Conservation (phyloP, 805 yeast species). For the Pichia ethanolica region DNA sequence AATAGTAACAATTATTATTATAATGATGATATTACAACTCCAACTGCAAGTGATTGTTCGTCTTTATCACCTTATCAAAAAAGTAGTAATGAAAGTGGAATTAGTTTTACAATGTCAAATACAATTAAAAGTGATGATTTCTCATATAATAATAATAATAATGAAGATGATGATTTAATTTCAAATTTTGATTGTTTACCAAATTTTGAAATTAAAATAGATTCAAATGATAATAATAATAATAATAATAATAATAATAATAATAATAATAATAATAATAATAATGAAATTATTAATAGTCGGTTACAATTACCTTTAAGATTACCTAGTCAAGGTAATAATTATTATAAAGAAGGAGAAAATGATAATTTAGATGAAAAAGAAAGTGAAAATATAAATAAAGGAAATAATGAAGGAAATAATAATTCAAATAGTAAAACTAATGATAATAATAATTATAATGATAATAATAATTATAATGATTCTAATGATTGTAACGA, state of each 20-base stretch:
- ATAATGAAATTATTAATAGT: neutral
- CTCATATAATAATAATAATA: neutral
- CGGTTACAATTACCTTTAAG: neutral
- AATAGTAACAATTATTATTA: neutral
- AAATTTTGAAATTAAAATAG: too few species aligned
- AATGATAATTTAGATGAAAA: too few species aligned
- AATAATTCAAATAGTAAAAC: too few species aligned
- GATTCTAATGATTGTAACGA: too few species aligned
- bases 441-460: too few species aligned
- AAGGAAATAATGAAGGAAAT: too few species aligned
- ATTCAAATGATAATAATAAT: too few species aligned
- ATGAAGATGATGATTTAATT: neutral
- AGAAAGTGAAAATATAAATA: too few species aligned
- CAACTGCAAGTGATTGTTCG: neutral
- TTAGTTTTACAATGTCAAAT: neutral
- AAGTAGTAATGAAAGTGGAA: neutral
- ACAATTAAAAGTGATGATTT: neutral
- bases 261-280: neutral
- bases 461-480: too few species aligned
- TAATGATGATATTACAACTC: neutral
- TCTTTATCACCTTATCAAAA: slow-evolving; percentile 5
- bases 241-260: too few species aligned
- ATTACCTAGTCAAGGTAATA: neutral
- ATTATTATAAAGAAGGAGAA: too few species aligned
- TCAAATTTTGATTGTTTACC: too few species aligned